phyloP scores from a whole-genome alignment of 305 asterid species.

The Fraxinus greggii region DNA sequence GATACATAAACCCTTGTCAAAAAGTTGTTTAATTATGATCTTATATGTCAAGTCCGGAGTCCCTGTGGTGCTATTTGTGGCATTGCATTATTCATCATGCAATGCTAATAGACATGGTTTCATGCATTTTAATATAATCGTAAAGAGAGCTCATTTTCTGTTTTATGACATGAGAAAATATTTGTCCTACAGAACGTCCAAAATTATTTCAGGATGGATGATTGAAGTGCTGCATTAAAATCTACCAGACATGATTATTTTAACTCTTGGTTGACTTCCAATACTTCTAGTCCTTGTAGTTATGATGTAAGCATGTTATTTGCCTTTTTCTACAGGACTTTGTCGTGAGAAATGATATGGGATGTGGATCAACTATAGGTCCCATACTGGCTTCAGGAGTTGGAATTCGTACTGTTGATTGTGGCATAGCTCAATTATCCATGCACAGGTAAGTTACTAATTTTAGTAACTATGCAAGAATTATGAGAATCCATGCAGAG shows the following conservation, averaged over 20 bases:
- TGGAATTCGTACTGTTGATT: constrained; percentile 94
- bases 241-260: not conserved
- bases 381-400: constrained; percentile 94
- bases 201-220: not conserved
- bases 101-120: not conserved
- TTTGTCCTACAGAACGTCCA: not conserved
- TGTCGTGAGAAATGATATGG: constrained; percentile 93
- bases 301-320: not conserved
- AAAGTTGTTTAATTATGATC: not conserved
- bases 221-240: not conserved
- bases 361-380: constrained; percentile 97
- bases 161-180: not conserved
- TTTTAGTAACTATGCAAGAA: not conserved
- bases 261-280: not conserved
- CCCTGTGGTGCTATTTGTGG: not conserved
- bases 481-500: not conserved
- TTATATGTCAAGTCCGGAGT: not conserved
- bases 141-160: not conserved
- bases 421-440: constrained; percentile 97
- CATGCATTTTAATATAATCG: not conserved
- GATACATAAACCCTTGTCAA: not conserved
- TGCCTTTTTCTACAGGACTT: constrained; percentile 57
- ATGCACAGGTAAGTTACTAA: constrained; percentile 72
- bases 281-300: not conserved
- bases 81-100: not conserved